phyloP scores from a whole-genome alignment of 441 rosid species.

The Isatis lusitanica region DNA sequence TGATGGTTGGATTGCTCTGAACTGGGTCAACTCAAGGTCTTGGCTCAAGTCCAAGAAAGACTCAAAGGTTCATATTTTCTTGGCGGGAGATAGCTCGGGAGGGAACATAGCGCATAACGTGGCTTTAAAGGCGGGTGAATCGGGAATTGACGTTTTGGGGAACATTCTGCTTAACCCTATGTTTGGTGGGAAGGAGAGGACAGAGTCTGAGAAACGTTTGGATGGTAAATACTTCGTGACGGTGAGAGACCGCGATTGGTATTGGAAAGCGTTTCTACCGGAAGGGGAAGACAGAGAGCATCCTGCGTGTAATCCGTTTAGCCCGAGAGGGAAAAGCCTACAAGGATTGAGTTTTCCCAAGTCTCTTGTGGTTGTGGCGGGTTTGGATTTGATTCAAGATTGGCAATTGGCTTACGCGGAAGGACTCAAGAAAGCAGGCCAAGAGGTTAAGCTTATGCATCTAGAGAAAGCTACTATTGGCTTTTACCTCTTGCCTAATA shows the following conservation, averaged over 20 bases:
- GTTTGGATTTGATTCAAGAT: conserved; percentile 62
- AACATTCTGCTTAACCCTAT: conserved; percentile 63
- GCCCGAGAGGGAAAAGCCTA: conserved; percentile 47
- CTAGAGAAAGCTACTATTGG: conserved; percentile 65
- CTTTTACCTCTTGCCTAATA: conserved; percentile 66
- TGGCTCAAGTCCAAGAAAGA: conserved; percentile 63
- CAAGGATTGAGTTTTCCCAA: conserved; percentile 51
- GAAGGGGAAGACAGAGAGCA: conserved; percentile 68
- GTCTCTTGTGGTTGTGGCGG: conserved; percentile 68
- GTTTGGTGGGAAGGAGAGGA: conserved; percentile 67
- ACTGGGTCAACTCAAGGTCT: conserved; percentile 56
- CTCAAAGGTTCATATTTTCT: conserved; percentile 57
- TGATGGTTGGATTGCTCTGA: conserved; percentile 66
- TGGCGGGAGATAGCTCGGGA: conserved; percentile 75
- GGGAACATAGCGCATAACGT: conserved; percentile 68
- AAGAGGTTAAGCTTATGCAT: conserved; percentile 53
- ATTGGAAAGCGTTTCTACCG: conserved; percentile 69
- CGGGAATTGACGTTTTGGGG: conserved; percentile 50
- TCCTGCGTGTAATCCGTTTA: conserved; percentile 66
- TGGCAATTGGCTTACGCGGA: conserved; percentile 61
- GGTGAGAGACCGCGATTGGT: conserved; percentile 61
- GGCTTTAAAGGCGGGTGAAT: conserved; percentile 53
- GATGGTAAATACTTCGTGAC: conserved; percentile 72
- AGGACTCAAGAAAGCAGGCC: conserved; percentile 59
- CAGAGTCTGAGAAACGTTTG: conserved; percentile 56